Base-by-base conservation (phyloP, 306 rosid genomes). In the Rubus idaeus region DNA sequence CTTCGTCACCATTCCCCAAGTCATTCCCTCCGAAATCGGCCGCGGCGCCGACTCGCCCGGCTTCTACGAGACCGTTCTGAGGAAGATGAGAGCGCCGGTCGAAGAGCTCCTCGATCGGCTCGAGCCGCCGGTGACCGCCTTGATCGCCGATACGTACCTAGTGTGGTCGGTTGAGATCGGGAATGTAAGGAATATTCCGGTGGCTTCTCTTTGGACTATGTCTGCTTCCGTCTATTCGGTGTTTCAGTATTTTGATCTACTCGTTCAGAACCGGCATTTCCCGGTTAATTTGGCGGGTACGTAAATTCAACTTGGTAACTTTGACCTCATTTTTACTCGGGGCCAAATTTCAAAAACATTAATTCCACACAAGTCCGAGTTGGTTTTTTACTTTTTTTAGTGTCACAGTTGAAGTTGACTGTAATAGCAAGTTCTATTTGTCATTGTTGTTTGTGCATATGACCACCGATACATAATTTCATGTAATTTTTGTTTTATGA, bases 141-240 rank as follows among this genome's bases (percentile, higher is more conserved):
- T 71, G 75, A 71, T 71, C 3, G 63, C 63, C 47, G 75, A 71
- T 42, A 71, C 75, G 17, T 50, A 71, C n/a, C 18, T 71, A 46
- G 47, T 52, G 17, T 71, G 75, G 75, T 51, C 62, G 16, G 46
- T 52, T 18, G 75, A 50, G 62, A 71, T 71, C 2, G 74, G 74
- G 46, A 71, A 71, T 6, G 5, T 4, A n/a, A 70, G 74, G 61
- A 70, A 50, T 49, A 70, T 70, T 30, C 74, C 61, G 61, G 74
- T 50, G 17, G 74, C 74, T 49, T 70, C 74, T 14, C 60, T 70
- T 49, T 70, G 74, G 74, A 69, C 57, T 30, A 69, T 69, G 73
- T 69, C 73, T 20, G 73, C 73, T 46, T 69, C 73, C 8, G 73
- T 69, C 57, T 69, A 69, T 18, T 69, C 73, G 40, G 58, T 69